Conservation (phyloP, 2,329 filamentous ascomycete species). For the Scytalidium lignicola region DNA sequence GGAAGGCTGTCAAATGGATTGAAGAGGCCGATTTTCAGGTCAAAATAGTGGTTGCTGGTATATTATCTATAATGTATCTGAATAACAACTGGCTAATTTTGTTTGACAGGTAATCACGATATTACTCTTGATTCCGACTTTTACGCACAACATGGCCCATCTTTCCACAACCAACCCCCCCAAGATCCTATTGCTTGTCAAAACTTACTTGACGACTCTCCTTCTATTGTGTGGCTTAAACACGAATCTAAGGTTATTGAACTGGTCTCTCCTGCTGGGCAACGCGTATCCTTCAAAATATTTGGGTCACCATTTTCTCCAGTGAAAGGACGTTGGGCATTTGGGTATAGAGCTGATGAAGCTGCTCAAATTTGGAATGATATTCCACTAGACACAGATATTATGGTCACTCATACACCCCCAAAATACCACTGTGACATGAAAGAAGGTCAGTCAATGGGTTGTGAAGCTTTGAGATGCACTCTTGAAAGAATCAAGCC, state of each 20-base stretch:
- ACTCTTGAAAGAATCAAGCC: conserved; percentile 58
- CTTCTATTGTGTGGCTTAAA: conserved; percentile 58
- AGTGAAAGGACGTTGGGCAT: conserved; percentile 56
- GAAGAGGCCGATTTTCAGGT: conserved; percentile 61
- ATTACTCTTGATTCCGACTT: conserved; percentile 63
- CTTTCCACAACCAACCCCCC: conserved; percentile 51
- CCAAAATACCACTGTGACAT: conserved; percentile 55
- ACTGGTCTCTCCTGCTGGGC: conserved; percentile 48
- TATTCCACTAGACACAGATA: conserved; percentile 57
- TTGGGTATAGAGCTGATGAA: conserved; percentile 48
- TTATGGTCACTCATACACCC: conserved; percentile 69
- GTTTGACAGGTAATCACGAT: conserved; percentile 64
- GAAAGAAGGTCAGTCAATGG: conserved; percentile 36
- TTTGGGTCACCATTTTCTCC: conserved; percentile 70
- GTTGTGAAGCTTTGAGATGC: conserved; percentile 55
- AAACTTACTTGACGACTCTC: conserved; percentile 36
- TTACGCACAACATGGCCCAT: conserved; percentile 45
- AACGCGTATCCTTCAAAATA: conserved; percentile 56
- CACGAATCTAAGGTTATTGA: conserved; percentile 51
- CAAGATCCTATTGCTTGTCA: conserved; percentile 51
- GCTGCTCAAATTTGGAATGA: conserved; percentile 49
- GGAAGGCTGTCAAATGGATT: conserved; percentile 61
- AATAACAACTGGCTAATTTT: conserved; percentile 9
- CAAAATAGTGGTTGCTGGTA: conserved; percentile 68
- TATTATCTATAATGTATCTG: conserved; percentile 3